Evolutionary conservation across 495 filamentous ascomycete genomes (phyloP), one percentile per base, ranked within the genome.

Genomic region (Parmelia sp.): DNA sequence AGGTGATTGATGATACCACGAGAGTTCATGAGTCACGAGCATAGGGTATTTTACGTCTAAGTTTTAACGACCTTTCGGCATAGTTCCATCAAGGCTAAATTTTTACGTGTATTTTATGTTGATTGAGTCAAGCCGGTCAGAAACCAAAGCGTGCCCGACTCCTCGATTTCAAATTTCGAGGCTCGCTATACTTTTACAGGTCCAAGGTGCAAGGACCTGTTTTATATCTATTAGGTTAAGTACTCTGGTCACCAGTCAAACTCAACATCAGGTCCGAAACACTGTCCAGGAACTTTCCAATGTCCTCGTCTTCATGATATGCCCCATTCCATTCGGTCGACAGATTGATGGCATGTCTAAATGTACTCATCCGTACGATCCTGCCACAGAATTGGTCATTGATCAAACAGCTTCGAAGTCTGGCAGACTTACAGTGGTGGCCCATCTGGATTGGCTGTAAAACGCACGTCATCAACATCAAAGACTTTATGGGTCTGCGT

Each of bases 341-440:
- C 17, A 62, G 7, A 29, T 39, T 62, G 35, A 62, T 62, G 35
- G 10, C 36, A 21, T 56, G 35, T 36, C 60, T 49, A 25, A 62
- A 62, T 25, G 60, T 62, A 36, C 39, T 55, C n/a, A 62, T 55
- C 11, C 47, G 60, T 31, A 62, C 56, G 33, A 62, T 56, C 23
- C 60, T 62, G 31, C 10, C 23, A 25, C 29, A 4, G 23, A 7
- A 44, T 33, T 11, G 29, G 60, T 56, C 49, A 42, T 56, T 3
- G 17, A 40, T 12, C n/a, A 25, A 25, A 29, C 17, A 56, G 25
- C 15, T 39, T 17, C 12, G 25, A 31, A 27, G 0, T 42, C 36
- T 9, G 27, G 19, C 11, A 35, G 21, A 33, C 45, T 51, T 62
- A 62, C 60, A 62, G 19, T 62, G 60, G 60, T 5, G 49, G 49